These are phyloP conservation scores for Ogataea henricii DNA, from an alignment of 805 yeast species.

Conservation along the genomic window DNA sequence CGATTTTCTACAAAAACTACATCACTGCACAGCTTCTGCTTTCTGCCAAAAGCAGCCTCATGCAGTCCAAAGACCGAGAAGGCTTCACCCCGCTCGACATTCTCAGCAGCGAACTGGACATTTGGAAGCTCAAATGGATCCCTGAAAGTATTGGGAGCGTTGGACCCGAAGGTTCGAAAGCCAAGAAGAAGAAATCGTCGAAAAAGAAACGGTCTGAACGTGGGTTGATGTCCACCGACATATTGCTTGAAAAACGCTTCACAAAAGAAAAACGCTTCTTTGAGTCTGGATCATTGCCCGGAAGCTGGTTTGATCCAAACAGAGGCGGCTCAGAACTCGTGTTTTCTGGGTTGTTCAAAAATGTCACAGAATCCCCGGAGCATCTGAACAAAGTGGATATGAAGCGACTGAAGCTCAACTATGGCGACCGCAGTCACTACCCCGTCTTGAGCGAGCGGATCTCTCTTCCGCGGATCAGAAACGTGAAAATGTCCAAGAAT, in stretches of 20 bases:
- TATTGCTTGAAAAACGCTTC: slow-evolving; percentile 35
- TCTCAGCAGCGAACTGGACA: slow-evolving; percentile 45
- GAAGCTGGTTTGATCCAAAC: slow-evolving; percentile 13
- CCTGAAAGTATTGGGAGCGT: slow-evolving; percentile 29
- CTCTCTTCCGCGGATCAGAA: slow-evolving; percentile 47
- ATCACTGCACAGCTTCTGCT: slow-evolving; percentile 51
- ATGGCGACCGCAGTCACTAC: slow-evolving; percentile 25
- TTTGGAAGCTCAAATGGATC: slow-evolving; percentile 39
- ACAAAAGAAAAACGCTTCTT: slow-evolving; percentile 6
- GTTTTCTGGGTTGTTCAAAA: slow-evolving; percentile 55
- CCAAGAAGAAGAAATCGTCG: slow-evolving; percentile 35
- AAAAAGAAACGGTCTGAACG: neutral
- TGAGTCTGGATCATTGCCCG: slow-evolving; percentile 4
- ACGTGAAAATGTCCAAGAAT: slow-evolving; percentile 58
- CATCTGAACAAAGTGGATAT: slow-evolving; percentile 21
- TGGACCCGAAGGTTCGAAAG: neutral
- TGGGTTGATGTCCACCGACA: slow-evolving; percentile 12
- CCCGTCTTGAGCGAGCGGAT: slow-evolving; percentile 26
- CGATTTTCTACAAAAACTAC: slow-evolving; percentile 59
- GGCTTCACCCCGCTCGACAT: slow-evolving; percentile 75
- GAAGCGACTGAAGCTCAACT: slow-evolving; percentile 23
- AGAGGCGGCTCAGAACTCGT: slow-evolving; percentile 61
- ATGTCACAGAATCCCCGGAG: slow-evolving; percentile 10
- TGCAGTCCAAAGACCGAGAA: slow-evolving; percentile 66
- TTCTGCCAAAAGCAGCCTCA: slow-evolving; percentile 30